phyloP scores from a whole-genome alignment of 1,284 basidiomycete genomes.

The Cutaneotrichosporon sp. region DNA sequence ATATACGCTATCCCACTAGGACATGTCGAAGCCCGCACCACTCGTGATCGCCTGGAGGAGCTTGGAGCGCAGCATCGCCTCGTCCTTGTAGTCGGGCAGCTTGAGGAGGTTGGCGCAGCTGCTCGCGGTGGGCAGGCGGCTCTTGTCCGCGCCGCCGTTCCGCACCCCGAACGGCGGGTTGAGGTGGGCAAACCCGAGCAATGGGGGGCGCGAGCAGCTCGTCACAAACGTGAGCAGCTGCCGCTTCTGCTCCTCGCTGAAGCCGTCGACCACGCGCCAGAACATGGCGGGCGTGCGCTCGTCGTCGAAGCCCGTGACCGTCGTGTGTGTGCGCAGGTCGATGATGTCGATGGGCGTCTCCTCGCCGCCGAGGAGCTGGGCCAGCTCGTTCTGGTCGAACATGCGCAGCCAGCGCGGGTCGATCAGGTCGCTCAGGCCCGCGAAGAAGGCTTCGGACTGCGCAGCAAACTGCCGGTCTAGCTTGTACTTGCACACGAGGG shows the following conservation, averaged over 20 bases:
- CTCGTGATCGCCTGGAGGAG: constrained; percentile 82
- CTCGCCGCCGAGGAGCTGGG: constrained; percentile 79
- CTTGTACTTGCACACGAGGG: constrained; percentile 84
- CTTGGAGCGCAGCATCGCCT: constrained; percentile 67
- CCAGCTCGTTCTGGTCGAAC: constrained; percentile 92
- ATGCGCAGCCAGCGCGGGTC: constrained; percentile 88
- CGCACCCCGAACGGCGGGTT: constrained; percentile 82
- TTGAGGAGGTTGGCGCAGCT: constrained; percentile 80
- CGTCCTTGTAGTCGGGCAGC: constrained; percentile 52
- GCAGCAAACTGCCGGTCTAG: constrained; percentile 83
- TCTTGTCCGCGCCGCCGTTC: constrained; percentile 70
- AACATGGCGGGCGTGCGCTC: constrained; percentile 71
- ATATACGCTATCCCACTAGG: too few relatives aligned
- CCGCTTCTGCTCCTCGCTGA: constrained; percentile 65
- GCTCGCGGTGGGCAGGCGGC: constrained; percentile 64
- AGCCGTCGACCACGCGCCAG: constrained; percentile 62
- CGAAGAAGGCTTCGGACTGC: constrained; percentile 71
- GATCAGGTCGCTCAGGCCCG: constrained; percentile 81
- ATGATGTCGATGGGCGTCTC: constrained; percentile 78
- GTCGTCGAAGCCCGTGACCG: constrained; percentile 75
- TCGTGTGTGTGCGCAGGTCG: constrained; percentile 72
- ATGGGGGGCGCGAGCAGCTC: constrained; percentile 82
- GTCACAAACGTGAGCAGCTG: constrained; percentile 85
- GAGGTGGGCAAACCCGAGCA: constrained; percentile 84
- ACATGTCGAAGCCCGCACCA: constrained; percentile 85